Evolutionary conservation across 148 eudicot genomes (phyloP), one percentile per base, ranked within the genome.

Genomic region (Drosera capensis): DNA sequence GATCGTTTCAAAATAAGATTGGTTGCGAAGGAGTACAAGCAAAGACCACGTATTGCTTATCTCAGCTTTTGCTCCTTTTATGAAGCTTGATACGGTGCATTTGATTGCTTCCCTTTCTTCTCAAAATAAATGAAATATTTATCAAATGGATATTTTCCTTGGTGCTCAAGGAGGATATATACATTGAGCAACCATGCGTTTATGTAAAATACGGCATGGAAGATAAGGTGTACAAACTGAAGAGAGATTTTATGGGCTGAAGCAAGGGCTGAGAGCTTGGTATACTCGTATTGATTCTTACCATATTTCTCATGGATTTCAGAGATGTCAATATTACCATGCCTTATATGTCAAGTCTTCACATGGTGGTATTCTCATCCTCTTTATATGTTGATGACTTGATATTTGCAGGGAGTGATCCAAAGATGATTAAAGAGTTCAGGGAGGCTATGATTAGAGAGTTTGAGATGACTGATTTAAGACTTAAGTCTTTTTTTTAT

Each of bases 341-440:
- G 36, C 47, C 23, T n/a, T 45, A 3, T 46, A 29, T 17, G 26
- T 38, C 0, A 55, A 55, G 16, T 20, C 29, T 36, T 21, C 38
- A 14, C 51, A 29, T 36, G 15, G 20, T 45, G 51, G 17, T 21
- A 45, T 6, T 55, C 45, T n/a, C n/a, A n/a, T n/a, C n/a, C n/a
- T n/a, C n/a, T n/a, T n/a, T n/a, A n/a, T n/a, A n/a, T 37, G 59
- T 57, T 1, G 54, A 57, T 48, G 54, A 57, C 16, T 40, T 57
- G 23, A 48, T 57, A 2, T 48, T 47, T 21, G 48, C 30, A 1
- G 40, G n/a, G 52, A 57, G 40, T 21, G 31, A 29, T n/a, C 18
- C 15, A 14, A 28, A 4, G 20, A 17, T 57, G 37, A 25, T 48
- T 46, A 12, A 18, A 3, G 39, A 56, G 9, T 46, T 56, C 43